Evolutionary conservation across 2,329 filamentous ascomycete genomes (phyloP), one percentile per base, ranked within the genome.

Genomic region (Byssothecium circinans): DNA sequence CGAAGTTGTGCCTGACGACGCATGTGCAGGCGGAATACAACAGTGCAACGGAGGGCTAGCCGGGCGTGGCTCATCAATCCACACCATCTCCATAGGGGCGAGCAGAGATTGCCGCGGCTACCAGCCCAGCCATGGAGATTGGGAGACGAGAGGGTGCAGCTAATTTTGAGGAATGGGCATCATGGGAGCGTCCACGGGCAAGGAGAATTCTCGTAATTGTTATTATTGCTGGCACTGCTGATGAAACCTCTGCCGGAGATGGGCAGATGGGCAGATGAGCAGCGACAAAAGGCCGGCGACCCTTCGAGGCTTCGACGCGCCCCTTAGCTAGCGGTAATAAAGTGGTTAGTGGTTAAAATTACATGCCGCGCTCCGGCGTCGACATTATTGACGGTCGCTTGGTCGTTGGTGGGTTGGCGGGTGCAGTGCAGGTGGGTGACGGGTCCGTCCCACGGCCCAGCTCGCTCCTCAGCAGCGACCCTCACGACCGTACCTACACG

Each of bases 1-100:
- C n/a, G n/a, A n/a, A 56, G 47, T 58, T 57, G 61, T 64, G 63
- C 62, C 60, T 62, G 55, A 53, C 50, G 51, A 56, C 49, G 52
- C 49, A 50, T 49, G 44, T 53, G 48, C 50, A 49, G 37, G 47
- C 43, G 43, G n/a, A n/a, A n/a, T n/a, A n/a, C n/a, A n/a, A n/a
- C n/a, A n/a, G n/a, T n/a, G n/a, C n/a, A n/a, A n/a, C n/a, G n/a
- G n/a, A n/a, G n/a, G n/a, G n/a, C n/a, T n/a, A n/a, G n/a, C n/a
- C n/a, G n/a, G n/a, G n/a, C n/a, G n/a, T n/a, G n/a, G n/a, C n/a
- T n/a, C n/a, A n/a, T n/a, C n/a, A n/a, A n/a, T 42, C 43, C 35
- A 52, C 49, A 49, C 49, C 30, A 45, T 36, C 48, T 51, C 25
- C 25, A 27, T 27, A 11, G 25, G 7, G 25, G 25, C 25, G 25